Percentiles rank a stretch among this genome's conserved stretches.
Evolutionary conservation across 257 asterid genomes (phyloP).

Genomic region (Solanum piurae): DNA sequence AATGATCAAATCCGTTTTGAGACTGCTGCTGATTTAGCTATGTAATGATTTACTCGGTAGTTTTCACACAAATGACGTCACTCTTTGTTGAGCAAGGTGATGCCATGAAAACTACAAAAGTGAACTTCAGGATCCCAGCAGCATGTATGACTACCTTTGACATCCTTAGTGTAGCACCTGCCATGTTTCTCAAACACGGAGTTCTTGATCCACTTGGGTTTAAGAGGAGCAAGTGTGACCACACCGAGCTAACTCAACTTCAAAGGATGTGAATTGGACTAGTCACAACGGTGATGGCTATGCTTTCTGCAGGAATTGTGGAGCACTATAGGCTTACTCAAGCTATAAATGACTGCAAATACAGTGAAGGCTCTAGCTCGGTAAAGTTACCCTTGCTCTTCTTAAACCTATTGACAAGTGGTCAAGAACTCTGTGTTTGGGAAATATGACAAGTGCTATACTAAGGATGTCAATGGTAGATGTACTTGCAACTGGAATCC

Average conservation of each 20-base stretch:
- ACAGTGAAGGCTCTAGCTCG: background rate
- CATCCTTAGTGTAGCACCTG: constrained; percentile 62
- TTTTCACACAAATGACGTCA: constrained; percentile 89
- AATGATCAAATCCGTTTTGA: constrained; percentile 64
- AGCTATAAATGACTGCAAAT: background rate
- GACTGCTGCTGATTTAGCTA: constrained; percentile 38
- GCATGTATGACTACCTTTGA: constrained; percentile 93
- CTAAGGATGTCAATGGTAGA: background rate
- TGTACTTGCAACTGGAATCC: background rate
- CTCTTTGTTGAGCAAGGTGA: constrained; percentile 66
- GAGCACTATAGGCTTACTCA: background rate
- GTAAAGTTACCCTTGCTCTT: background rate
- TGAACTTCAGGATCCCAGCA: constrained; percentile 68
- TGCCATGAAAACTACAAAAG: constrained; percentile 12
- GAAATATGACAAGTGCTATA: background rate
- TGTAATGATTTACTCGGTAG: constrained; percentile 80
- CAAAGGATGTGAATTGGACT: background rate
- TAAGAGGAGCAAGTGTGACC: constrained; percentile 8
- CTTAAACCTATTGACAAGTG: background rate
- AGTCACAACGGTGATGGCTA: background rate
- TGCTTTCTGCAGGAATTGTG: background rate
- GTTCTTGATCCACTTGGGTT: constrained; percentile 51
- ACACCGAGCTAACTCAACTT: background rate
- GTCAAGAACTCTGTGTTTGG: background rate
- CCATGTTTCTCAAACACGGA: constrained; percentile 67